Evolutionary conservation across 2,329 filamentous ascomycete genomes (phyloP).

Genomic region (Bimuria novae-zelandiae): DNA sequence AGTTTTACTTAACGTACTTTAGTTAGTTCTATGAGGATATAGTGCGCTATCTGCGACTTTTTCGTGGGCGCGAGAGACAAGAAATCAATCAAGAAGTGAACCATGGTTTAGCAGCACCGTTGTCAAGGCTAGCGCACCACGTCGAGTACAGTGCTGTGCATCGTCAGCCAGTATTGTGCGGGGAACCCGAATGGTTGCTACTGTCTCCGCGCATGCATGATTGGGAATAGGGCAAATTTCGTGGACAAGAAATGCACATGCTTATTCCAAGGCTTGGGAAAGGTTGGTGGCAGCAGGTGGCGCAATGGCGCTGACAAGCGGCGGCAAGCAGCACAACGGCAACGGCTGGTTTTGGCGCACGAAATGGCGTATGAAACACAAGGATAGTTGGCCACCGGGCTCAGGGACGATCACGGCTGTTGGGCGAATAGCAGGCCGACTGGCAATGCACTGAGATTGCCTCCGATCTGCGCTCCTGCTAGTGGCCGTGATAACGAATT

Average conservation of each 20-base stretch:
- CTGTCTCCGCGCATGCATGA: too few species aligned
- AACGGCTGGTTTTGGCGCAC: constrained; percentile 19
- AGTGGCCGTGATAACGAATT: background rate
- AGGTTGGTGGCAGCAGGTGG: background rate
- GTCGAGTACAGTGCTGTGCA: too few species aligned
- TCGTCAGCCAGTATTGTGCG: too few species aligned
- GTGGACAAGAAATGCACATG: background rate
- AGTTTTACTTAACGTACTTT: too few species aligned
- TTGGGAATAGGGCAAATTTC: too few species aligned
- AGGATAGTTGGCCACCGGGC: constrained; percentile 21
- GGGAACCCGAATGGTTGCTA: background rate
- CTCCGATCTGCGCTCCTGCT: constrained; percentile 19
- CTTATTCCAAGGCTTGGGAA: background rate
- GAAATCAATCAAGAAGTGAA: too few species aligned
- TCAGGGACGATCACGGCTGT: constrained; percentile 15
- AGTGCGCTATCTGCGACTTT: too few species aligned
- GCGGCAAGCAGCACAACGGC: constrained; percentile 15
- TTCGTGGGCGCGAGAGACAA: too few species aligned
- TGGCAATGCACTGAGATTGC: constrained; percentile 19
- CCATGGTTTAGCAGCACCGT: too few species aligned
- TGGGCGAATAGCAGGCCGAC: constrained; percentile 24
- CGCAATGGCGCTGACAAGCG: constrained; percentile 2
- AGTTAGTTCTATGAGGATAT: too few species aligned
- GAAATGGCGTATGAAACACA: constrained; percentile 17
- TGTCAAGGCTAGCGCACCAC: too few species aligned